Conservation (phyloP, 768 basidiomycete genomes). For the Podaxis sp. region DNA sequence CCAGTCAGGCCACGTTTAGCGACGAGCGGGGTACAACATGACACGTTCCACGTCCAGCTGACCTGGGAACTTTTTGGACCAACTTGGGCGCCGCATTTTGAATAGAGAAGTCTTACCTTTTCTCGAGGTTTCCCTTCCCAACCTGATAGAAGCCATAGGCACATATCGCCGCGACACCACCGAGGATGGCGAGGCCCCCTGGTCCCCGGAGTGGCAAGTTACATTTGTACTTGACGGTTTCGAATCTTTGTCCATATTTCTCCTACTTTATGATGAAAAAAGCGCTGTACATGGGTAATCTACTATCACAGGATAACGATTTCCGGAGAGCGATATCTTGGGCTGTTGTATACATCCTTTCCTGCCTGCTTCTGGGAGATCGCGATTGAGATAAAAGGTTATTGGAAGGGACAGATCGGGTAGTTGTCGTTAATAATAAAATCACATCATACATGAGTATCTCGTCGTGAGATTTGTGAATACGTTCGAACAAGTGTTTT, state of each 20-base stretch:
- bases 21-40: conserved; percentile 55
- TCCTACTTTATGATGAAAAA: neutral
- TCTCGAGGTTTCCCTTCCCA: conserved; percentile 89
- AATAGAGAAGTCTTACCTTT: conserved; percentile 62
- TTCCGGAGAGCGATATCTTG: conserved; percentile 56
- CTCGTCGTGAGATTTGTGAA: conserved; percentile 12
- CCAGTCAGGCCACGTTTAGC: conserved; percentile 68
- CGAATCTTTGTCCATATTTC: conserved; percentile 53
- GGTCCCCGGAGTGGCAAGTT: conserved; percentile 91
- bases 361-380: conserved; percentile 56
- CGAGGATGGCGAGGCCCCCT: conserved; percentile 81
- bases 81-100: conserved; percentile 13
- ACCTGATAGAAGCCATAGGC: conserved; percentile 90
- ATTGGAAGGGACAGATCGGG: conserved; percentile 22
- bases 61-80: conserved; percentile 29
- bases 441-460: conserved; percentile 23
- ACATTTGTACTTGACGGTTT: conserved; percentile 90
- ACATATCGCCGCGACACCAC: conserved; percentile 82
- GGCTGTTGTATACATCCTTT: conserved; percentile 82
- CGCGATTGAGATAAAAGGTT: conserved; percentile 14
- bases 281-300: conserved; percentile 12
- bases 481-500: conserved; percentile 17
- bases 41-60: conserved; percentile 74
- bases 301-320: conserved; percentile 34
- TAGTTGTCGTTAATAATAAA: conserved; percentile 21